These are phyloP conservation scores for Ceratobasidium sp. DNA, from an alignment of 1,284 basidiomycete species.

Conservation along the genomic window DNA sequence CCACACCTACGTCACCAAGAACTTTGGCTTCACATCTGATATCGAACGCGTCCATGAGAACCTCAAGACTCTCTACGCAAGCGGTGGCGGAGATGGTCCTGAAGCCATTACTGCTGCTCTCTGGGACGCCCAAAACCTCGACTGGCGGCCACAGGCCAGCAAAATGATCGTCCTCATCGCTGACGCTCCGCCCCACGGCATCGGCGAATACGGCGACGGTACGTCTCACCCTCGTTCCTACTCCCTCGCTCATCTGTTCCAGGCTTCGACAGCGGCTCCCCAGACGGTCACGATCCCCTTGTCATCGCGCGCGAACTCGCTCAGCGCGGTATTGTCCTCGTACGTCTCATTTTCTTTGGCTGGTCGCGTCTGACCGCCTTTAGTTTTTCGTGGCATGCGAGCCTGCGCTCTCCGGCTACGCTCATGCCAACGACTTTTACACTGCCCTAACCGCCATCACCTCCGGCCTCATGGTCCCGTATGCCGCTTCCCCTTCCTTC, in stretches of 20 bases:
- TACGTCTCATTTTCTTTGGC: slow-evolving; percentile 55
- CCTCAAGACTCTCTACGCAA: slow-evolving; percentile 87
- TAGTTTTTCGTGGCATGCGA: slow-evolving; percentile 99
- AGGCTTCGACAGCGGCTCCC: slow-evolving; percentile 90
- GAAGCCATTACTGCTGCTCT: slow-evolving; percentile 97
- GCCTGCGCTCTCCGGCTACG: slow-evolving; percentile 93
- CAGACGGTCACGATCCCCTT: slow-evolving; percentile 93
- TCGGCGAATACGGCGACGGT: slow-evolving; percentile 94
- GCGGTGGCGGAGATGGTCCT: slow-evolving; percentile 96
- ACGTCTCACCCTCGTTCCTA: slow-evolving; percentile 48
- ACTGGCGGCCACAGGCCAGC: slow-evolving; percentile 90
- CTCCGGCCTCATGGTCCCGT: slow-evolving; percentile 92
- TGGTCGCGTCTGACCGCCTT: neutral
- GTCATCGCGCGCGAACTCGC: slow-evolving; percentile 91
- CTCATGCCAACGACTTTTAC: slow-evolving; percentile 96
- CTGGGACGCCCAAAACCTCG: slow-evolving; percentile 85
- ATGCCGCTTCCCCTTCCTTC: neutral
- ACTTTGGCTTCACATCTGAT: slow-evolving; percentile 93
- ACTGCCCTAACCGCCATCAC: slow-evolving; percentile 92
- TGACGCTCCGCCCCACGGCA: slow-evolving; percentile 97
- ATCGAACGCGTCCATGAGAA: slow-evolving; percentile 88
- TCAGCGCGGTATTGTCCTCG: slow-evolving; percentile 86
- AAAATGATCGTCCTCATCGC: slow-evolving; percentile 97
- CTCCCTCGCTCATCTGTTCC: neutral
- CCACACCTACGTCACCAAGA: slow-evolving; percentile 91